These are phyloP conservation scores for Peronospora farinosa DNA, from an alignment of 352 stramenopile species.

Conservation along the genomic window DNA sequence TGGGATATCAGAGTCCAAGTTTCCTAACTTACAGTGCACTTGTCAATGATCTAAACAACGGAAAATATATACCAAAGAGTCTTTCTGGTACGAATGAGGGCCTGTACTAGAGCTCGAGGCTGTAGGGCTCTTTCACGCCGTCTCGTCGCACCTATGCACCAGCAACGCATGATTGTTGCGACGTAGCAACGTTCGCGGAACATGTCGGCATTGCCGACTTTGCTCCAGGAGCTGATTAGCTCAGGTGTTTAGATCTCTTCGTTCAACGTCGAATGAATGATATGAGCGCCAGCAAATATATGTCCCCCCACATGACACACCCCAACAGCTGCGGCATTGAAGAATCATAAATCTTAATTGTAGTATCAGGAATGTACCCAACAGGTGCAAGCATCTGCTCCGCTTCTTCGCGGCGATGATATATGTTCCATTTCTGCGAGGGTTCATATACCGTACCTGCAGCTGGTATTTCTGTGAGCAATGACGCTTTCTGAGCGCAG, in stretches of 20 bases:
- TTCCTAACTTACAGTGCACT: background rate
- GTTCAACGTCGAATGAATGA: slow-evolving; percentile 31
- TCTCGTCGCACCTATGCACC: background rate
- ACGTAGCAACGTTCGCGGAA: slow-evolving; percentile 12
- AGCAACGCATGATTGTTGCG: slow-evolving; percentile 4
- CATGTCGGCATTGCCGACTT: slow-evolving; percentile 11
- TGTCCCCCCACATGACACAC: slow-evolving; percentile 5
- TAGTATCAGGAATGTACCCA: slow-evolving; percentile 10
- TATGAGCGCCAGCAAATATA: slow-evolving; percentile 19
- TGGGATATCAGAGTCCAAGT: slow-evolving; percentile 4
- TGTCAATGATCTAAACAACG: background rate
- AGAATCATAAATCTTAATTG: no score
- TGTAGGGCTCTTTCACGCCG: slow-evolving; percentile 1
- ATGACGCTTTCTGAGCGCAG: slow-evolving; percentile 24
- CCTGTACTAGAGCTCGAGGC: slow-evolving; percentile 1
- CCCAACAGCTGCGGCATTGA: slow-evolving; percentile 1
- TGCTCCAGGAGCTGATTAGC: background rate
- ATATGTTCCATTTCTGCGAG: slow-evolving; percentile 19
- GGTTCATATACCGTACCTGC: background rate
- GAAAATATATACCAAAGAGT: slow-evolving; percentile 10
- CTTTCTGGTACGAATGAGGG: slow-evolving; percentile 20
- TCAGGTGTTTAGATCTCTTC: slow-evolving; percentile 6
- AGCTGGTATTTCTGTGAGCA: slow-evolving; percentile 11
- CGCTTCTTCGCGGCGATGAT: slow-evolving; percentile 16
- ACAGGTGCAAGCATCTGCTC: slow-evolving; percentile 5